Base-by-base conservation (phyloP, 2,329 filamentous ascomycete species). In the Fusarium oligoseptatum region DNA sequence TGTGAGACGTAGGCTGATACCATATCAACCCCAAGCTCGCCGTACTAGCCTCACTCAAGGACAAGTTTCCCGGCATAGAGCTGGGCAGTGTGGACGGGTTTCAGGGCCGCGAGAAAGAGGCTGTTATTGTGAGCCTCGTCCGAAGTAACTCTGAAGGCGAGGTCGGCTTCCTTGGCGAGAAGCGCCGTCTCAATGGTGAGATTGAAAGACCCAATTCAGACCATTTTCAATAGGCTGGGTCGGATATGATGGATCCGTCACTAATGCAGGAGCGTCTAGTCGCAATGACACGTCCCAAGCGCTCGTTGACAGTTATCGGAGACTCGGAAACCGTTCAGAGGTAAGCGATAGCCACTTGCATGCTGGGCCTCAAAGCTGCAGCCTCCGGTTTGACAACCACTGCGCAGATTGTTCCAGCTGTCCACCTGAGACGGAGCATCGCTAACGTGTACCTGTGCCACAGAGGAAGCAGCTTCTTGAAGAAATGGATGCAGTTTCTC, bases 41-140 rank as follows among this genome's bases (percentile, higher is more conserved):
- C 6, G 84, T 97, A 12, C 86, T 98, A 61, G 92, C 95, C 41
- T 88, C 93, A 74, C 88, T 99, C 60, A 97, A 96, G 80, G 94
- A 97, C 70, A 86, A 87, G 43, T 97, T 93, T 78, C 93, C 93
- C 0, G 95, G 93, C 14, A 91, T 99, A 60, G 97, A 99, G 82
- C 87, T 99, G n/a, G 97, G 97, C 37, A 98, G 95, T 78, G 94
- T 99, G 3, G 97, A 99, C 82, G 97, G 96, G 3, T 99, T 99
- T 81, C 97, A 99, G 83, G 97, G 97, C 37, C 91, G 97, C 20
- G 97, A 99, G 83, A 99, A 99, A 83, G 97, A 99, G 83, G 97
- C 94, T 3, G 92, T 99, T 17, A 89, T 99, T 43, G 92, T 99
- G 61, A 97, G 93, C 82, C 88, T 98, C n/a, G 97, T 99, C 66